Conservation (phyloP, 805 yeast genomes). For the Starmerella gropengiesseri region DNA sequence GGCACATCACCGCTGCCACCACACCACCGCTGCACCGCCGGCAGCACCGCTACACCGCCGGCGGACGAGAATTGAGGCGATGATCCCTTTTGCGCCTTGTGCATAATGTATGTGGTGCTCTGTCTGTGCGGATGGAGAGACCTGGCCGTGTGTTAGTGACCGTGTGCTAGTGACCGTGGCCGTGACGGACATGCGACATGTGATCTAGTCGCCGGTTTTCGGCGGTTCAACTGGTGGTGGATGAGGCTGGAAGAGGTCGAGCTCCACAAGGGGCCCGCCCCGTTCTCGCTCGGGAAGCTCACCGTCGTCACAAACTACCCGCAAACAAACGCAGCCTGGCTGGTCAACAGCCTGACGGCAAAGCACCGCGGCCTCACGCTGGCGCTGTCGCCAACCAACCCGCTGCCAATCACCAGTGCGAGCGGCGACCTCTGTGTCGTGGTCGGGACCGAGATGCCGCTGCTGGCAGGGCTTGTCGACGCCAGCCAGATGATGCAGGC, state of each 20-base stretch:
- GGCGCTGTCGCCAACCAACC: constrained; percentile 4
- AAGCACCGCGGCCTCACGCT: constrained; percentile 8
- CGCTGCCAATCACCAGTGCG: constrained; percentile 11
- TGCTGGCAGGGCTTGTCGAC: constrained; percentile 9
- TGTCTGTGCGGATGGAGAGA: no score
- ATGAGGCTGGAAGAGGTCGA: constrained; percentile 15
- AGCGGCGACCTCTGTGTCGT: background rate
- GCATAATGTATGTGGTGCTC: no score
- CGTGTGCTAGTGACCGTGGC: no score
- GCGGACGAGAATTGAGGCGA: no score
- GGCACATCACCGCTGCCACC: no score
- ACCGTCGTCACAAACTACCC: constrained; percentile 24
- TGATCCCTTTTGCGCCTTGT: no score
- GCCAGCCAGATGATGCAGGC: constrained; percentile 32
- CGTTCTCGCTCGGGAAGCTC: constrained; percentile 2
- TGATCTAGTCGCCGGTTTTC: no score
- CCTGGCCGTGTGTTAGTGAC: no score
- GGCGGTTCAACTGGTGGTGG: background rate
- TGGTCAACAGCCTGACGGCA: constrained; percentile 8
- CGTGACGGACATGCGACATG: background rate
- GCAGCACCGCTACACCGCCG: no score
- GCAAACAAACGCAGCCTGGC: constrained; percentile 26
- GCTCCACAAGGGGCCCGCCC: constrained; percentile 1
- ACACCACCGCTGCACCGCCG: no score
- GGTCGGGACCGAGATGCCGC: background rate